These are phyloP conservation scores for Jacaranda mimosifolia DNA, from an alignment of 257 asterid genomes.

Conservation along the genomic window DNA sequence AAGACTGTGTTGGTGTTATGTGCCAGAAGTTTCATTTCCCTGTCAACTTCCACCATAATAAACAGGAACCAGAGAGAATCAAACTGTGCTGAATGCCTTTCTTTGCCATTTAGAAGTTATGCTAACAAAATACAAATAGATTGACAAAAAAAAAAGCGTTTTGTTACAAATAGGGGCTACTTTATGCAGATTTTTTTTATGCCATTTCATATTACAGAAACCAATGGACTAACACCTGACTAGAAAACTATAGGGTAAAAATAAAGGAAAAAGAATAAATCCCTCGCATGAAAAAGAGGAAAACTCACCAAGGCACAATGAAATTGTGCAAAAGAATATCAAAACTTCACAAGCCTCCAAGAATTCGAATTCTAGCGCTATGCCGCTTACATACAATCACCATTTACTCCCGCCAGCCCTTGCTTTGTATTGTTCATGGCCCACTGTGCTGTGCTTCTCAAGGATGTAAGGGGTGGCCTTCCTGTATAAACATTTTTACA, in stretches of 20 bases:
- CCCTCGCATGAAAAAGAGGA: conserved; percentile 37
- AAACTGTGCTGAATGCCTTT: not conserved
- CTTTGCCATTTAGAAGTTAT: not conserved
- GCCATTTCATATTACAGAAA: conserved; percentile 46
- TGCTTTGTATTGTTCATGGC: conserved; percentile 40
- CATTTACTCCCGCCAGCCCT: conserved; percentile 62
- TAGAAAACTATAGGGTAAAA: conserved; percentile 8
- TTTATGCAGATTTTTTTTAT: conserved; percentile 24
- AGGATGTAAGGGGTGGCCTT: conserved; percentile 28
- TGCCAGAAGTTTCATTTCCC: not conserved
- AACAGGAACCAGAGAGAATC: not conserved
- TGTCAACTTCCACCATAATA: not conserved
- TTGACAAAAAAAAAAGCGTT: conserved; percentile 41
- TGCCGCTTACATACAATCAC: conserved; percentile 37
- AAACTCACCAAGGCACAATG: conserved; percentile 49
- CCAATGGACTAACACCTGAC: conserved; percentile 48
- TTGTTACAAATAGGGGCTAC: conserved; percentile 38
- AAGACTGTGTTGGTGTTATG: not conserved
- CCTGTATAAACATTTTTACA: conserved; percentile 52
- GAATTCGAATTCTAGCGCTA: conserved; percentile 38
- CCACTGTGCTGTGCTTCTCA: conserved; percentile 36
- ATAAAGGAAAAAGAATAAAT: conserved; percentile 27
- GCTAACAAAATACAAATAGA: conserved; percentile 40
- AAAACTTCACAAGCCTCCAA: conserved; percentile 46
- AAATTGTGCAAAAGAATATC: conserved; percentile 68